Percentiles rank a stretch among this genome's conserved stretches.
Evolutionary conservation across 768 basidiomycete genomes (phyloP).

Genomic region (Russula griseocarnosa): DNA sequence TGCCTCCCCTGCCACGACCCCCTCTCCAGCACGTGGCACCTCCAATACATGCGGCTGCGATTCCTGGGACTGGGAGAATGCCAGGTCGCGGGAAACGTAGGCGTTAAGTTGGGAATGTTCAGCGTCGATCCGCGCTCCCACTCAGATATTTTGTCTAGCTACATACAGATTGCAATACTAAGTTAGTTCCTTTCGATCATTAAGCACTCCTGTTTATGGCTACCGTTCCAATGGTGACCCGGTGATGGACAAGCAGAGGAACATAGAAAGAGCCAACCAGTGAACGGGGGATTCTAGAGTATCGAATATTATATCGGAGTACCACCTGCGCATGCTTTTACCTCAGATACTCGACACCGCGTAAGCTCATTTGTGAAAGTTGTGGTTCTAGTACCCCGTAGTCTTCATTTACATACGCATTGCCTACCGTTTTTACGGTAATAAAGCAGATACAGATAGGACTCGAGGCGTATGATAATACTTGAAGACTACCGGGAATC

Average conservation of each 20-base stretch:
- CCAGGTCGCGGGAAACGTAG: conserved; percentile 2
- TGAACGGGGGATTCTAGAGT: neutral
- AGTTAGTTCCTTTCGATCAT: neutral
- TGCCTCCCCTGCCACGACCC: conserved; percentile 1
- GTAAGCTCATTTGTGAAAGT: too few relatives aligned
- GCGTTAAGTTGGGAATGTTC: neutral
- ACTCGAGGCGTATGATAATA: too few relatives aligned
- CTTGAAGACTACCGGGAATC: too few relatives aligned
- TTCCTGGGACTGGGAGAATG: conserved; percentile 8
- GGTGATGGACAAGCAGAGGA: neutral
- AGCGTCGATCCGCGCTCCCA: neutral
- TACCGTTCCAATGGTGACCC: neutral
- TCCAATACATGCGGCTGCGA: neutral
- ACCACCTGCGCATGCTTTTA: too few relatives aligned
- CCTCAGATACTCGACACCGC: too few relatives aligned
- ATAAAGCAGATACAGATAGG: too few relatives aligned
- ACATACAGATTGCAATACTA: neutral
- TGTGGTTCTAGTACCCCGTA: too few relatives aligned
- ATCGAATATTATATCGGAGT: too few relatives aligned
- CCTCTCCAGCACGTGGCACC: conserved; percentile 5
- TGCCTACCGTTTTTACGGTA: too few relatives aligned
- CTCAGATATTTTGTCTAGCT: neutral
- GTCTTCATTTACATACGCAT: too few relatives aligned
- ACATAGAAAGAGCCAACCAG: too few relatives aligned
- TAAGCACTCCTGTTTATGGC: neutral